These are phyloP conservation scores for Aspergillus eucalypticola DNA, from an alignment of 2,329 filamentous ascomycete species.

Conservation along the genomic window DNA sequence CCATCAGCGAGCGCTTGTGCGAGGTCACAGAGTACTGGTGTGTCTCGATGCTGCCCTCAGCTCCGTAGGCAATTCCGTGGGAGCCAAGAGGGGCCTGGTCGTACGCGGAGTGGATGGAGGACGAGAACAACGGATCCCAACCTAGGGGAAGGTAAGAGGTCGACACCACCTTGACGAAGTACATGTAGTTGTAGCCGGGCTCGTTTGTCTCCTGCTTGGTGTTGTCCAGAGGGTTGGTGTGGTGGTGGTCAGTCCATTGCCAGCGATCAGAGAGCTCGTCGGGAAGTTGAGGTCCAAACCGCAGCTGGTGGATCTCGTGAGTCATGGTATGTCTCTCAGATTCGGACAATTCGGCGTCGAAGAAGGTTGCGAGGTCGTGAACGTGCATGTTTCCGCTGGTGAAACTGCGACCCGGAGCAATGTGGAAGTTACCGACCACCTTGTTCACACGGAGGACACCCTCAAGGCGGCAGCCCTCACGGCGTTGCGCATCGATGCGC, in stretches of 20 bases:
- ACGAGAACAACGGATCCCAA: constrained; percentile 66
- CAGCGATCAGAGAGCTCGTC: constrained; percentile 61
- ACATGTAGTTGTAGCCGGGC: constrained; percentile 94
- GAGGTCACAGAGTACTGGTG: constrained; percentile 98
- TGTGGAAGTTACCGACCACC: constrained; percentile 97
- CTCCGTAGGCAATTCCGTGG: constrained; percentile 65
- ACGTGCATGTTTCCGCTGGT: constrained; percentile 96
- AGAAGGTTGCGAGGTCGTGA: constrained; percentile 95
- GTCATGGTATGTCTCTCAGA: constrained; percentile 79
- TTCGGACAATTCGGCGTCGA: constrained; percentile 63
- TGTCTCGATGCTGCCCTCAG: constrained; percentile 84
- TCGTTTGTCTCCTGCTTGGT: constrained; percentile 76
- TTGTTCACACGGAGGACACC: constrained; percentile 94
- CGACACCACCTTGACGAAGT: constrained; percentile 97
- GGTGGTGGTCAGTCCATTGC: constrained; percentile 86
- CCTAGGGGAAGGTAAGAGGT: constrained; percentile 92
- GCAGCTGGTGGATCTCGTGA: constrained; percentile 82
- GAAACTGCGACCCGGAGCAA: constrained; percentile 93
- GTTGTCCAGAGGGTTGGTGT: constrained; percentile 80
- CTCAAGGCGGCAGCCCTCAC: constrained; percentile 92
- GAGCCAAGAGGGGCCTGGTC: constrained; percentile 66
- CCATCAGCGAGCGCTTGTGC: constrained; percentile 83
- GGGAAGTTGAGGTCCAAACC: constrained; percentile 90
- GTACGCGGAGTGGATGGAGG: constrained; percentile 39
- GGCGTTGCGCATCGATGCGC: constrained; percentile 80